Conservation (phyloP, 805 yeast species). For the Saccharomycopsis babjevae region DNA sequence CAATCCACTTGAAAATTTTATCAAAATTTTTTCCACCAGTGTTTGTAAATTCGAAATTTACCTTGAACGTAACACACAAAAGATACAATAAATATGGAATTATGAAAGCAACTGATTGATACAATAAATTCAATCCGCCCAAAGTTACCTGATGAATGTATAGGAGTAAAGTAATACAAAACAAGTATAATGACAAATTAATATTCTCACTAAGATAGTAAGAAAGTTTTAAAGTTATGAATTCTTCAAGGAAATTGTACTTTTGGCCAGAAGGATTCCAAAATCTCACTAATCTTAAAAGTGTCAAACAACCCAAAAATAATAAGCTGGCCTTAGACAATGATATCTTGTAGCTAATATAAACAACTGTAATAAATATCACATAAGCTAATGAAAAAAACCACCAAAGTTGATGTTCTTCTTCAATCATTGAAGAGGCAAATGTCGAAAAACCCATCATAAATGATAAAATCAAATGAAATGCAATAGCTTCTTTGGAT, state of each 20-base stretch:
- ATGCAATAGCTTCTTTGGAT: slow-evolving; percentile 12
- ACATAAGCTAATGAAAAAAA: slow-evolving; percentile 41
- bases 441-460: slow-evolving; percentile 49
- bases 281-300: slow-evolving; percentile 54
- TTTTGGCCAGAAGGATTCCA: slow-evolving; percentile 94
- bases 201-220: neutral
- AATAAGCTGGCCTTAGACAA: slow-evolving; percentile 7
- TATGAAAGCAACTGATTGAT: slow-evolving; percentile 33
- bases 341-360: neutral
- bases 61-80: slow-evolving; percentile 11
- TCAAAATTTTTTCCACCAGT: slow-evolving; percentile 15
- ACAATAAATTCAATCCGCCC: slow-evolving; percentile 23
- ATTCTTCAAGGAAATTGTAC: slow-evolving; percentile 30
- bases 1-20: slow-evolving; percentile 4
- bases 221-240: slow-evolving; percentile 5
- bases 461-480: slow-evolving; percentile 23
- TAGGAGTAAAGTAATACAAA: neutral
- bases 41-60: slow-evolving; percentile 13
- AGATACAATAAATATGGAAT: slow-evolving; percentile 30
- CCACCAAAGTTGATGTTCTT: slow-evolving; percentile 97
- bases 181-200: slow-evolving; percentile 2
- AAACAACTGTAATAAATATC: neutral
- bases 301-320: slow-evolving; percentile 18
- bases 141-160: slow-evolving; percentile 18
- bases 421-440: slow-evolving; percentile 88